Evolutionary conservation across 169 alveolate species (phyloP).

Genomic region (Theileria luwenshuni): DNA sequence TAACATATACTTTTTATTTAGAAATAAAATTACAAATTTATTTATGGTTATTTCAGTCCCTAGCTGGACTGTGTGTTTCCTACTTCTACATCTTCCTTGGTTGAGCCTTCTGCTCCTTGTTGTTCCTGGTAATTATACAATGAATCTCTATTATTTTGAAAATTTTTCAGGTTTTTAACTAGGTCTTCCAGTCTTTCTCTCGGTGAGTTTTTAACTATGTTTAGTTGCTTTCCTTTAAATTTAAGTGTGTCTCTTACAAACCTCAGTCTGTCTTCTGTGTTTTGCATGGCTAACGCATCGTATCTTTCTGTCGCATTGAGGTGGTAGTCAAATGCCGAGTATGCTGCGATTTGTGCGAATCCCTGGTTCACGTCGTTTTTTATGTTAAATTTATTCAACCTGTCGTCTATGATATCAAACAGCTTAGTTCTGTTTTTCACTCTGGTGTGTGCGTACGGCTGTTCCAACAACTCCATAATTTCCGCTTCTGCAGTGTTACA

Average conservation of each 20-base stretch:
- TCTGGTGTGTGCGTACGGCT: slow-evolving; percentile 75
- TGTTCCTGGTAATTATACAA: not conserved
- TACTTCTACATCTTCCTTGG: not conserved
- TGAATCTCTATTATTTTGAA: slow-evolving; percentile 52
- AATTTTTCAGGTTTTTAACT: slow-evolving; percentile 65
- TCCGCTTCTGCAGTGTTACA: slow-evolving; percentile 73
- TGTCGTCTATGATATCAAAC: slow-evolving; percentile 73
- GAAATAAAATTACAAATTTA: no score
- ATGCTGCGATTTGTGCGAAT: slow-evolving; percentile 78
- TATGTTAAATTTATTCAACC: slow-evolving; percentile 70
- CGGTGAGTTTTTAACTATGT: slow-evolving; percentile 77
- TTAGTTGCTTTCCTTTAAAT: slow-evolving; percentile 73
- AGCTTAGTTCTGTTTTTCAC: slow-evolving; percentile 70
- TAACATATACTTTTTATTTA: no score
- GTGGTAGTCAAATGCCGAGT: slow-evolving; percentile 79
- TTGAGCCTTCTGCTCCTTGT: not conserved
- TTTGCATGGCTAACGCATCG: slow-evolving; percentile 76
- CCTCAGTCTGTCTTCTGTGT: slow-evolving; percentile 75
- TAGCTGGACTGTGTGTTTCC: not conserved
- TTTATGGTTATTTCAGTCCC: not conserved
- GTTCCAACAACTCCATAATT: slow-evolving; percentile 75
- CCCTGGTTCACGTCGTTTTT: slow-evolving; percentile 73
- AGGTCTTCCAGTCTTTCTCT: slow-evolving; percentile 74
- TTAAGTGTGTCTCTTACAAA: slow-evolving; percentile 73
- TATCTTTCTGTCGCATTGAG: slow-evolving; percentile 76